Evolutionary conservation across 768 basidiomycete genomes (phyloP).

Genomic region (Lactarius hengduanensis): DNA sequence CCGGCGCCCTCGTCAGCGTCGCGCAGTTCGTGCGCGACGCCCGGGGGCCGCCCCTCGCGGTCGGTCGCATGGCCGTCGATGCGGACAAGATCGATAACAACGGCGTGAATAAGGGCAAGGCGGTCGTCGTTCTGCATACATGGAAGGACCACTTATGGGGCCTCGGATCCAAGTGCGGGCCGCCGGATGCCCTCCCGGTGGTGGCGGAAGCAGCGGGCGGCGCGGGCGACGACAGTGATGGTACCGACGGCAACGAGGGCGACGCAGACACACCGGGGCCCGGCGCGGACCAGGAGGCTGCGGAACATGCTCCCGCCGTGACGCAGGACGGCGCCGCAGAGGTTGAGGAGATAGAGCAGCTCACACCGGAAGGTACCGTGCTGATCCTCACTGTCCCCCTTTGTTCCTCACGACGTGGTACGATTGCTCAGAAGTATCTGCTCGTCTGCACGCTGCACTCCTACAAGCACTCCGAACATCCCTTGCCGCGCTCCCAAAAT

Average conservation of each 20-base stretch:
- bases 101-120: conserved; percentile 63
- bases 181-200: conserved; percentile 40
- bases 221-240: conserved; percentile 18
- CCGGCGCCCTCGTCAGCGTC: conserved; percentile 62
- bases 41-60: conserved; percentile 63
- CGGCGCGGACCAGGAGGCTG: conserved; percentile 32
- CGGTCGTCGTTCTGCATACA: conserved; percentile 66
- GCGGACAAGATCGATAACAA: conserved; percentile 34
- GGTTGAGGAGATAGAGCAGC: conserved; percentile 24
- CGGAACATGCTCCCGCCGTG: conserved; percentile 10
- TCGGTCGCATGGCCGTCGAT: conserved; percentile 65
- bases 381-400: background rate
- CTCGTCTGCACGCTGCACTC: conserved; percentile 57
- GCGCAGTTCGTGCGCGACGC: conserved; percentile 43
- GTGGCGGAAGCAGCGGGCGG: conserved; percentile 23
- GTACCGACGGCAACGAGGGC: conserved; percentile 7
- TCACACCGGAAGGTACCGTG: conserved; percentile 34
- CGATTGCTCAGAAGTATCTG: conserved; percentile 47
- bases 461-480: conserved; percentile 62
- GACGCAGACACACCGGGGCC: background rate
- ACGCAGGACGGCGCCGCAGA: background rate
- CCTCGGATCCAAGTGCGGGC: conserved; percentile 60
- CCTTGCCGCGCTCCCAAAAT: conserved; percentile 46
- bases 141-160: conserved; percentile 79
- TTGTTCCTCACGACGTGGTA: background rate